phyloP scores from a whole-genome alignment of 495 filamentous ascomycete species.

The Extremus antarcticus region DNA sequence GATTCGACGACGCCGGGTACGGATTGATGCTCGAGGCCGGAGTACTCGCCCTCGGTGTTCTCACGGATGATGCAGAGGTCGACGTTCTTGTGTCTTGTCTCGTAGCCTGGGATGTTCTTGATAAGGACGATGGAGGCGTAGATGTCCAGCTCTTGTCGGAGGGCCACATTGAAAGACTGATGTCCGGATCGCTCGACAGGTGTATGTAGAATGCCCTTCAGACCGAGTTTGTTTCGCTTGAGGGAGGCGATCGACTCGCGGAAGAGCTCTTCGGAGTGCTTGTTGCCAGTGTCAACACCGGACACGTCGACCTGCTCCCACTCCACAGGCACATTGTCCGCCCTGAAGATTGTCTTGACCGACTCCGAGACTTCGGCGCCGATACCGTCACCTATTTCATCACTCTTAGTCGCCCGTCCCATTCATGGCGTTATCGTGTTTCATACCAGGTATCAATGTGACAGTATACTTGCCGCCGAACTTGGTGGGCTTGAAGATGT shows the following conservation, averaged over 20 bases:
- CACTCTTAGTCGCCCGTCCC: constrained; percentile 15
- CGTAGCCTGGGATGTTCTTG: constrained; percentile 98
- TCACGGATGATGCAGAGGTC: constrained; percentile 99
- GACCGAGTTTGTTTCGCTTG: constrained; percentile 92
- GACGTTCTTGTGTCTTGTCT: constrained; percentile 91
- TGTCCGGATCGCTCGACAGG: constrained; percentile 94
- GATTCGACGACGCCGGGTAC: constrained; percentile 96
- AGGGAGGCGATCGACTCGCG: constrained; percentile 87
- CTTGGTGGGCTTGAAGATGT: constrained; percentile 97
- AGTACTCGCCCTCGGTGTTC: constrained; percentile 99
- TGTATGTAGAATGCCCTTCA: constrained; percentile 96
- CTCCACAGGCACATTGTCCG: constrained; percentile 94
- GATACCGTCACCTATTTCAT: constrained; percentile 74
- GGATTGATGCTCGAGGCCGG: constrained; percentile 94
- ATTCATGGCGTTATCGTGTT: constrained; percentile 14
- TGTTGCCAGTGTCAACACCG: constrained; percentile 75
- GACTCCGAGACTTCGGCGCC: constrained; percentile 96
- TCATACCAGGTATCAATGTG: constrained; percentile 81
- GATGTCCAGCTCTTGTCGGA: constrained; percentile 98
- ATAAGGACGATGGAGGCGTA: constrained; percentile 95
- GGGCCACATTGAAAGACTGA: constrained; percentile 98
- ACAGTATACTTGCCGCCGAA: constrained; percentile 99
- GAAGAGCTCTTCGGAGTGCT: constrained; percentile 90
- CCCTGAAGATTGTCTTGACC: constrained; percentile 98
- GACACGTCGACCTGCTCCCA: constrained; percentile 98